Evolutionary conservation across 163 green algal species (phyloP), one percentile per base, ranked within the genome.

Genomic region (Scenedesmus sp.): DNA sequence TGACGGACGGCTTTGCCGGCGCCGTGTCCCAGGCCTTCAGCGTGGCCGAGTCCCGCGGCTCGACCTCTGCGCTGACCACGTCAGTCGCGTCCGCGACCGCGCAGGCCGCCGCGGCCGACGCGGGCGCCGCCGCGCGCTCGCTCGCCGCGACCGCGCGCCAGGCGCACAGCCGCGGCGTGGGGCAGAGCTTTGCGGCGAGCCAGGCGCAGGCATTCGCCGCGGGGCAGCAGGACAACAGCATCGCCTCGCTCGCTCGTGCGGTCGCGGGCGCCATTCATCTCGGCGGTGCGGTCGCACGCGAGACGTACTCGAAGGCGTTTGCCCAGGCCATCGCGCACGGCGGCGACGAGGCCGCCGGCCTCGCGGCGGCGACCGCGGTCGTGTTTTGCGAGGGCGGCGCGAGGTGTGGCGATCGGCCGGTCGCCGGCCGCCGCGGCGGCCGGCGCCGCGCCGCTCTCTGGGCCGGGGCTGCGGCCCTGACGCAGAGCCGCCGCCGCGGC

Each of bases 361-460:
- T 80, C 11, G 72, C 72, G 26, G 13, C 22, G 24, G 72, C 72
- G 17, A 80, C 60, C 34, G 72, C 72, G 4, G 58, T 70, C 10
- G 72, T 80, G 20, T 64, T 71, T 45, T 80, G 72, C 50, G 57
- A 71, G 45, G 72, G 72, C 2, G 72, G 72, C 5, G 72, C 47
- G 9, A n/a, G n/a, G n/a, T n/a, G n/a, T n/a, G n/a, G n/a, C n/a
- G n/a, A n/a, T n/a, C n/a, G n/a, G n/a, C n/a, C n/a, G n/a, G n/a
- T n/a, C n/a, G n/a, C n/a, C n/a, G n/a, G n/a, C n/a, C n/a, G n/a
- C n/a, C n/a, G n/a, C n/a, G n/a, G n/a, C n/a, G n/a, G n/a, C n/a
- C n/a, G n/a, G n/a, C n/a, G n/a, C n/a, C n/a, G n/a, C n/a, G n/a
- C n/a, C n/a, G n/a, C n/a, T n/a, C n/a, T n/a, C n/a, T n/a, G n/a